Percentiles rank a stretch among this genome's conserved stretches.
Conservation (phyloP, 495 filamentous ascomycete species). For the Neurospora sp. region DNA sequence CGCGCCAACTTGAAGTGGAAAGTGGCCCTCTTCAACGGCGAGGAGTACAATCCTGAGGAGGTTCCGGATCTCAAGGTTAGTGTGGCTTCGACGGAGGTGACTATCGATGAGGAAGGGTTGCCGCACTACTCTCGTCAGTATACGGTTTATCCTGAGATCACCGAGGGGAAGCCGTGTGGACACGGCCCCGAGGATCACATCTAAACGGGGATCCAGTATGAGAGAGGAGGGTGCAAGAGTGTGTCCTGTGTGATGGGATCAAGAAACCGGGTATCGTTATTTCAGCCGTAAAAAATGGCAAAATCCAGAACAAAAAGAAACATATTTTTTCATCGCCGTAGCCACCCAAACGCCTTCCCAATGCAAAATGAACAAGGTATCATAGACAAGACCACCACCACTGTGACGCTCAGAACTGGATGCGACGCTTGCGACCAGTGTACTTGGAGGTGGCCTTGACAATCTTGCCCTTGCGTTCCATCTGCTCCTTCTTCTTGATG, state of each 20-base stretch:
- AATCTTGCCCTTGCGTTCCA: slow-evolving; percentile 87
- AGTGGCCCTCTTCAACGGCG: slow-evolving; percentile 24
- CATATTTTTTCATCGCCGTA: slow-evolving; percentile 4
- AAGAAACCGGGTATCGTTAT: slow-evolving; percentile 17
- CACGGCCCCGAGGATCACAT: slow-evolving; percentile 77
- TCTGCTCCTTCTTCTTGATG: slow-evolving; percentile 87
- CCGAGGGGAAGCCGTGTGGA: slow-evolving; percentile 32
- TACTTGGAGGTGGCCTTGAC: slow-evolving; percentile 87
- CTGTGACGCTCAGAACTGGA: slow-evolving; percentile 30
- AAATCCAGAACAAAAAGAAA: not conserved
- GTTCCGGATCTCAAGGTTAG: slow-evolving; percentile 26
- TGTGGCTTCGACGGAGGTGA: slow-evolving; percentile 28
- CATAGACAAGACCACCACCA: not conserved
- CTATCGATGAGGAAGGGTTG: slow-evolving; percentile 19
- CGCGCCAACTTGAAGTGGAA: slow-evolving; percentile 25
- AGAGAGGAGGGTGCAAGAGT: not conserved
- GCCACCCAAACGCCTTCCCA: slow-evolving; percentile 11
- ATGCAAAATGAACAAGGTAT: slow-evolving; percentile 1
- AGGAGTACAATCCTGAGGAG: slow-evolving; percentile 18
- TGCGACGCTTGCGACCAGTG: slow-evolving; percentile 76
- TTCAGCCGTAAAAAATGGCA: not conserved
- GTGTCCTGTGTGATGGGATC: not conserved
- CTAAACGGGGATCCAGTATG: slow-evolving; percentile 33
- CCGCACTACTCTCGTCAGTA: slow-evolving; percentile 26
- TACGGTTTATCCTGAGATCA: slow-evolving; percentile 25